Conservation (phyloP, 108 stramenopile species). For the Stephanodiscus minutulus region DNA sequence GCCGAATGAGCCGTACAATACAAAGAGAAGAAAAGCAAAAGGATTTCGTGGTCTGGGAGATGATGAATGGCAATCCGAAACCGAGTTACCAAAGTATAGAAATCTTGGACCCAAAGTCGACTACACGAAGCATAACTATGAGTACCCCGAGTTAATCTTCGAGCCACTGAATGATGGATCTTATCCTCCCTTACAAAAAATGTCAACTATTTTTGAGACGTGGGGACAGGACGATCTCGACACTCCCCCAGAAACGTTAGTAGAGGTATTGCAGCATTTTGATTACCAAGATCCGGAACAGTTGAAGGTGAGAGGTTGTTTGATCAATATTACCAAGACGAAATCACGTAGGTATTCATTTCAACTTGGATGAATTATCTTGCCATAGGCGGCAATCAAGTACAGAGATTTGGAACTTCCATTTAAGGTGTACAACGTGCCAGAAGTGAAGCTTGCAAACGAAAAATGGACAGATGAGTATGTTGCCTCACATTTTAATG, state of each 20-base stretch:
- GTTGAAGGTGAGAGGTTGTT: slow-evolving; percentile 34
- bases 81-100: slow-evolving; percentile 1
- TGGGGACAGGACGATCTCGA: slow-evolving; percentile 88
- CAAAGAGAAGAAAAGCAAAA: slow-evolving; percentile 1
- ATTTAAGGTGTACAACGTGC: slow-evolving; percentile 83
- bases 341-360: background rate
- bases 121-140: slow-evolving; percentile 64
- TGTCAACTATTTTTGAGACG: slow-evolving; percentile 57
- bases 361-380: background rate
- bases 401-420: slow-evolving; percentile 81
- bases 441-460: slow-evolving; percentile 68
- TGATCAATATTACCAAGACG: background rate
- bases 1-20: slow-evolving; percentile 23
- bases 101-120: slow-evolving; percentile 58
- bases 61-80: slow-evolving; percentile 41
- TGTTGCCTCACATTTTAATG: slow-evolving; percentile 59
- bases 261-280: slow-evolving; percentile 78
- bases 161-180: slow-evolving; percentile 57
- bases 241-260: slow-evolving; percentile 53
- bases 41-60: slow-evolving; percentile 35
- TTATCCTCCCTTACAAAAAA: slow-evolving; percentile 66
- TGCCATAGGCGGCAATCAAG: slow-evolving; percentile 48
- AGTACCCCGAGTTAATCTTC: slow-evolving; percentile 56
- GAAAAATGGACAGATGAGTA: slow-evolving; percentile 89
- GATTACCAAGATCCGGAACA: slow-evolving; percentile 69